phyloP scores from a whole-genome alignment of 306 rosid species.

The Prunus salicina region DNA sequence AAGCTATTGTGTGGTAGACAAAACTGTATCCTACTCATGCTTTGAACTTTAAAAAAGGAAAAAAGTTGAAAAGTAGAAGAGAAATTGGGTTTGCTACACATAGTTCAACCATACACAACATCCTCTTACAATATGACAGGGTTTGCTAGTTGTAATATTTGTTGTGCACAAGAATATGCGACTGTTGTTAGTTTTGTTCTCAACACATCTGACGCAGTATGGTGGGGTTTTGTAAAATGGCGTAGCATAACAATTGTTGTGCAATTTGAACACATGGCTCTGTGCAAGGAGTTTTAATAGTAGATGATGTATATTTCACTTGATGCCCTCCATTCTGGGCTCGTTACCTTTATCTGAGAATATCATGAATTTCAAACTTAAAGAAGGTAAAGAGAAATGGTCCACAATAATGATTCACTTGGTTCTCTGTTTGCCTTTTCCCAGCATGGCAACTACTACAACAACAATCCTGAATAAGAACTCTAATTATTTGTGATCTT shows the following conservation, averaged over 20 bases:
- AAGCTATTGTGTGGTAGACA: not conserved
- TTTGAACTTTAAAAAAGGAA: not conserved
- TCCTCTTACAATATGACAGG: not conserved
- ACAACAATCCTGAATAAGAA: not conserved
- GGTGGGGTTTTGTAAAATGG: not conserved
- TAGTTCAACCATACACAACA: not conserved
- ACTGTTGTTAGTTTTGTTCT: not conserved
- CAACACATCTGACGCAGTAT: too few relatives aligned
- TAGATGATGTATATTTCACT: not conserved
- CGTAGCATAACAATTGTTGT: not conserved
- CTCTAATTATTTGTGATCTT: not conserved
- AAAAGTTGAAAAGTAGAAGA: not conserved
- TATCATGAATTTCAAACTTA: not conserved
- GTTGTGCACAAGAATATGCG: not conserved
- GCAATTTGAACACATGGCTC: not conserved
- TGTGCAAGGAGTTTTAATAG: not conserved
- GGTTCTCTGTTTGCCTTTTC: not conserved
- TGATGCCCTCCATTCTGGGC: not conserved
- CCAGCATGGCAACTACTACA: not conserved
- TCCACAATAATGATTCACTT: not conserved
- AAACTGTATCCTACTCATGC: not conserved
- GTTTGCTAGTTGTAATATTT: not conserved
- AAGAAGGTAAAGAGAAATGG: not conserved
- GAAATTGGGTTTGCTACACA: not conserved
- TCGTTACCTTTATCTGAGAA: not conserved